Percentiles rank a stretch among this genome's conserved stretches.
These are phyloP conservation scores for Hammondia hammondi DNA, from an alignment of 169 alveolate species.

Conservation along the genomic window DNA sequence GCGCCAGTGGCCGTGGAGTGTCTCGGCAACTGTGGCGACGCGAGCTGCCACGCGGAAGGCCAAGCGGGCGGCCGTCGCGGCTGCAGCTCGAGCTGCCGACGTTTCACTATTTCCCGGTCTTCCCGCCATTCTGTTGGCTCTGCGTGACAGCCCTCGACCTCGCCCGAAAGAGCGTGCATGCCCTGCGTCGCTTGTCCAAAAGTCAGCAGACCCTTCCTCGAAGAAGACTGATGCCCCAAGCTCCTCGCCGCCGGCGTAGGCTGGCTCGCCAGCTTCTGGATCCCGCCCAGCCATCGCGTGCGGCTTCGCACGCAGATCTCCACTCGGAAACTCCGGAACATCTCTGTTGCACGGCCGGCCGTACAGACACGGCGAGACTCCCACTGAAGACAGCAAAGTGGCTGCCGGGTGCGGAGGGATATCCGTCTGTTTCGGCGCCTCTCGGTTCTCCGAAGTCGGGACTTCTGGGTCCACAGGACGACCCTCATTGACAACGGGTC, in stretches of 20 bases:
- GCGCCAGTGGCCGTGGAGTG: conserved; percentile 39
- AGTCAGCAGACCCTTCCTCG: background rate
- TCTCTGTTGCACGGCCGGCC: background rate
- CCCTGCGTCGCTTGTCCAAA: background rate
- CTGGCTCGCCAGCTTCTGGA: background rate
- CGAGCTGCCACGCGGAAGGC: conserved; percentile 34
- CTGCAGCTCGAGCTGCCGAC: background rate
- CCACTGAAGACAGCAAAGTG: background rate
- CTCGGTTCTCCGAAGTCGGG: too few species aligned
- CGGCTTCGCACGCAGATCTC: background rate
- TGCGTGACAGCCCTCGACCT: background rate
- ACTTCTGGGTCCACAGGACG: too few species aligned
- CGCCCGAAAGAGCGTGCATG: background rate
- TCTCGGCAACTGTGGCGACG: conserved; percentile 9
- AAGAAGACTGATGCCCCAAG: background rate
- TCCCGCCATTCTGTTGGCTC: background rate
- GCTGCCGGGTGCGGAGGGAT: too few species aligned
- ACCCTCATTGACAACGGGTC: too few species aligned
- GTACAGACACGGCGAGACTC: background rate
- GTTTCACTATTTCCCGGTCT: background rate
- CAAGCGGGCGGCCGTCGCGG: background rate
- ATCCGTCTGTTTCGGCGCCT: too few species aligned
- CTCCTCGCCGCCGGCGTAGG: background rate
- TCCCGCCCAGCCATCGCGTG: background rate
- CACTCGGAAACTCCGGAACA: background rate